A percentile compares a stretch with the other conserved stretches of the same genome.
Conservation (phyloP, 1,284 basidiomycete genomes). For the Anthracocystis walkeri region DNA sequence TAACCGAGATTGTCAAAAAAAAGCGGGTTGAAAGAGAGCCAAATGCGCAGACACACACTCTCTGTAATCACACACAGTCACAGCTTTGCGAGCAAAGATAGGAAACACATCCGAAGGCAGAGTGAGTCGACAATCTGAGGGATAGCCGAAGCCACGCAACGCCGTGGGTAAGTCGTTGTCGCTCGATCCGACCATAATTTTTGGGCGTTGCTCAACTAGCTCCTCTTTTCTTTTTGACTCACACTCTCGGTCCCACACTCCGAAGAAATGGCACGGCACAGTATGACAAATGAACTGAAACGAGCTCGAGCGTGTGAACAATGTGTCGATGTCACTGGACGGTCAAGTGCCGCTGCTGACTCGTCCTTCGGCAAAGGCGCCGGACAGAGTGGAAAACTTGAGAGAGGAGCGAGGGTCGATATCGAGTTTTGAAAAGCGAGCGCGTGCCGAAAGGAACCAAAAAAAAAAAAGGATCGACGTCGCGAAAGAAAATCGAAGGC, state of each 20-base stretch:
- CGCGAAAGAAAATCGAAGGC: too few relatives aligned
- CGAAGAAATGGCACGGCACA: neutral
- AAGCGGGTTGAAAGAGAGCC: too few relatives aligned
- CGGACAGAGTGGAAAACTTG: neutral
- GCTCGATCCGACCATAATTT: conserved; percentile 1
- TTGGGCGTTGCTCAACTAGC: neutral
- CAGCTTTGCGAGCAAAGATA: too few relatives aligned
- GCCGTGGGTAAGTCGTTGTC: conserved; percentile 8
- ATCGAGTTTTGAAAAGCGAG: neutral
- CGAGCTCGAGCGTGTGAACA: conserved; percentile 2
- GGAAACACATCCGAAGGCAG: too few relatives aligned
- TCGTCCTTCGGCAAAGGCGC: conserved; percentile 2
- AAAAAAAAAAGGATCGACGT: neutral
- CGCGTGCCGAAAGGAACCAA: too few relatives aligned
- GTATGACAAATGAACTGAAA: neutral
- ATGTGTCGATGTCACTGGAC: neutral
- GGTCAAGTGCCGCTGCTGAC: neutral
- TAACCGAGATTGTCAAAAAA: neutral
- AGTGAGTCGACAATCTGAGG: neutral
- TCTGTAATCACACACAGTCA: too few relatives aligned
- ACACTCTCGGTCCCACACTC: neutral
- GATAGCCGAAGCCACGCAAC: conserved; percentile 20
- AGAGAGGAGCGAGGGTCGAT: neutral
- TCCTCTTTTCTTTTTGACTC: too few relatives aligned
- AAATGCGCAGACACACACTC: too few relatives aligned